These are phyloP conservation scores for Saturnispora galanensis DNA, from an alignment of 805 yeast species.

Conservation along the genomic window DNA sequence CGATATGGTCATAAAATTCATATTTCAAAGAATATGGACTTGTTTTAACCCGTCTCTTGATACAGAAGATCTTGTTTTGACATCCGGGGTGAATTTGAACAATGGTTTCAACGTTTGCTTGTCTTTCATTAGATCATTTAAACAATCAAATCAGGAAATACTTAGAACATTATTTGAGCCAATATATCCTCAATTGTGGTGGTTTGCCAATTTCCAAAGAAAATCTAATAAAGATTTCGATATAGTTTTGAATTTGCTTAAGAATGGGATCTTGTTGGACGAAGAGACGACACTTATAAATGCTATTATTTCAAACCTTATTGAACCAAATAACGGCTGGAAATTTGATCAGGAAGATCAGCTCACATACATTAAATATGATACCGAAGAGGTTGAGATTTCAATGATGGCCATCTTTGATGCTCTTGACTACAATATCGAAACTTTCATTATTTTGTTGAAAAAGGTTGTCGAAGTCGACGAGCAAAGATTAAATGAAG, in stretches of 20 bases:
- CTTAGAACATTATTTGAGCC: conserved; percentile 25
- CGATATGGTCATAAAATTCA: conserved; percentile 46
- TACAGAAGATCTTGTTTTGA: conserved; percentile 25
- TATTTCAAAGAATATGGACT: conserved; percentile 42
- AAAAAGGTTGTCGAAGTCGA: conserved; percentile 36
- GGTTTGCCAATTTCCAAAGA: conserved; percentile 32
- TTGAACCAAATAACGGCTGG: conserved; percentile 30
- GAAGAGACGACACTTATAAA: conserved; percentile 8
- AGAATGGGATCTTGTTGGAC: conserved; percentile 22
- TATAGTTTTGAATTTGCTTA: conserved; percentile 30
- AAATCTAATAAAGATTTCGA: conserved; percentile 25
- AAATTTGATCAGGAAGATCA: conserved; percentile 33
- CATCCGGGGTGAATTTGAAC: conserved; percentile 42
- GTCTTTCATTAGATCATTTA: conserved; percentile 40
- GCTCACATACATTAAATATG: conserved; percentile 18
- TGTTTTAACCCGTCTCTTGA: conserved; percentile 30
- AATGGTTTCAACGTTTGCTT: conserved; percentile 57
- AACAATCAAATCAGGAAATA: conserved; percentile 27
- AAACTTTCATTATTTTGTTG: conserved; percentile 23
- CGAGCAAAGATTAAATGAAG: conserved; percentile 33
- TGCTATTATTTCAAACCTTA: conserved; percentile 13
- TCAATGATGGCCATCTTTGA: conserved; percentile 26
- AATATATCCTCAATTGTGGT: conserved; percentile 32
- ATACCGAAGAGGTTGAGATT: conserved; percentile 7
- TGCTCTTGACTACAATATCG: conserved; percentile 32